Base-by-base conservation (phyloP, 2,329 filamentous ascomycete genomes). In the Xylaria polymorpha region DNA sequence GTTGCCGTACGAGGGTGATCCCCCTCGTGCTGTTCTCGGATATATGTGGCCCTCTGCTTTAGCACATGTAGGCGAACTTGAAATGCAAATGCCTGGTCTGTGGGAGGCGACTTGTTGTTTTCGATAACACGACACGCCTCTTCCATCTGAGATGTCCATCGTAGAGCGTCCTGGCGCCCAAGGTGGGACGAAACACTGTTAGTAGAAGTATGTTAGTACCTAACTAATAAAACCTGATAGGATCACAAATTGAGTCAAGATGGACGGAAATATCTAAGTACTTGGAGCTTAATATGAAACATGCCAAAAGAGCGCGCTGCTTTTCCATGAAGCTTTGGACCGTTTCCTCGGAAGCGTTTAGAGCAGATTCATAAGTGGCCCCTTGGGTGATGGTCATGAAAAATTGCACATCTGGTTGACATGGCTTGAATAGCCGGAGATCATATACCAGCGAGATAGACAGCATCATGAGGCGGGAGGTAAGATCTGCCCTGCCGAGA, bases 81-180 rank as follows among this genome's bases (percentile, higher is more conserved):
- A 35, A 74, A 67, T 9, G 75, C 74, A 51, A 83, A 78, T 10
- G 72, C 32, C 12, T 73, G 70, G 69, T 82, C 80, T 0, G 73
- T 67, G 5, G 74, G 70, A 41, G 72, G 79, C 29, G 72, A 51
- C 3, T 74, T 73, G 64, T 65, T 79, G 1, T 67, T 68, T 48
- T 68, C 67, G 6, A 82, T 73, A 20, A 76, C 61, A 48, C 59
- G 72, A 60, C 81, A 76, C 1, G 75, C 75, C 41, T 80, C 77
- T 67, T 81, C 80, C 80, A 82, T 81, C 61, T 79, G 77, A n/a
- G 77, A 71, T 3, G 79, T 80, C 80, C 80, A 82, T 59, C 76
- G 74, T 50, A 81, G 60, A 20, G 79, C 72, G 44, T 80, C 79
- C 65, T 77, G 74, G 29, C 78, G 77, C 1, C 75, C 75, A 68